Base-by-base conservation (phyloP, 2,329 filamentous ascomycete species). In the Ceratocystis cubensis region DNA sequence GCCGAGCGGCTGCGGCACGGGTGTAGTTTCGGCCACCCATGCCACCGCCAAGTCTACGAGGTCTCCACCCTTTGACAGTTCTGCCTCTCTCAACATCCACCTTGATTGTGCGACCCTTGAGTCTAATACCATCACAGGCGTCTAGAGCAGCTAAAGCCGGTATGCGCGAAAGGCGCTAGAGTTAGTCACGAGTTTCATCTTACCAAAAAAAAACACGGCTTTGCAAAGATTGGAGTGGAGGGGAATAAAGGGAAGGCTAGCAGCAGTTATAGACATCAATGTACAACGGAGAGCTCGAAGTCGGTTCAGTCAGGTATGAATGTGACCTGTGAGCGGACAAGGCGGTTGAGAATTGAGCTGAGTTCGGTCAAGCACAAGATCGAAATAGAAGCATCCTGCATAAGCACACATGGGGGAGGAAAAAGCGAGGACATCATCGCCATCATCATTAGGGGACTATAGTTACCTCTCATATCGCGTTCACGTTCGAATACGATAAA, bases 401-500 rank as follows among this genome's bases (percentile, higher is more conserved):
- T 57, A 37, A 66, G 64, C 56, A 61, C 56, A 44, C 44, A 44
- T 66, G 63, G 74, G 72, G 72, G 72, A 72, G 71, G 71, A 73
- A 70, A 68, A 73, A 75, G 76, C 74, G 72, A 74, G 65, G 61
- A 46, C 45, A 64, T 66, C 30, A 28, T 33, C 30, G 33, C 61
- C 57, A 59, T 63, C 57, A 68, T 62, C 61, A 37, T 37, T 37
- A 70, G 78, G 75, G 75, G 74, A 75, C 76, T 77, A 68, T 66
- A 68, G 64, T 85, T 95, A 96, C 92, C 91, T 91, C 95, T 95
- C 92, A 97, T 96, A 75, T 97, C 94, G 77, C 93, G 92, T 78
- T 97, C 94, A 75, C 90, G 88, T 77, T 97, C 93, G 75, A 93
- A 99, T 65, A 97, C 90, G 71, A 99, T 88, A 74, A 99, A 99